Conservation (phyloP, 2,329 filamentous ascomycete genomes). For the Sarocladium oryzae region DNA sequence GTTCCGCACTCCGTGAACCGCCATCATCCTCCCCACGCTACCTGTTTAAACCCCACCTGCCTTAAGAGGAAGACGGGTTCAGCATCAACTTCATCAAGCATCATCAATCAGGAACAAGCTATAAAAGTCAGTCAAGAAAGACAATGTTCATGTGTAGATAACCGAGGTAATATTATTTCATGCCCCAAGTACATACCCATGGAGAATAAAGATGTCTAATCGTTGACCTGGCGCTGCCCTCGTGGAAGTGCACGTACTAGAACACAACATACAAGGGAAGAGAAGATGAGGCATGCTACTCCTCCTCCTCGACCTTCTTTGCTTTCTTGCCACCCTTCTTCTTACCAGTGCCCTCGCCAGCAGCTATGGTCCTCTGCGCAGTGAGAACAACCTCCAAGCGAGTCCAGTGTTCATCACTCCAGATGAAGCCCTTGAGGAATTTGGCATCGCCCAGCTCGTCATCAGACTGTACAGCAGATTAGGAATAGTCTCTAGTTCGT, state of each 20-base stretch:
- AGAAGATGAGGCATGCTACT: conserved; percentile 17
- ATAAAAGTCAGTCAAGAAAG: no score
- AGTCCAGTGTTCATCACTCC: conserved; percentile 91
- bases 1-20: no score
- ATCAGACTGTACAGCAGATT: conserved; percentile 58
- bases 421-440: conserved; percentile 90
- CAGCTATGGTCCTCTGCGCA: conserved; percentile 54
- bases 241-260: neutral
- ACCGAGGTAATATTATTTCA: no score
- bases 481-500: no score
- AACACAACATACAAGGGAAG: conserved; percentile 5
- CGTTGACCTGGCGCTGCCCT: neutral
- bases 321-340: conserved; percentile 73
- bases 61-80: no score
- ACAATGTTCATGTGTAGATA: no score
- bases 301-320: conserved; percentile 39
- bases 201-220: conserved; percentile 8
- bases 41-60: no score
- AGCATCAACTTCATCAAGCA: no score
- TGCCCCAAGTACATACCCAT: no score
- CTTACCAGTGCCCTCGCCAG: conserved; percentile 40
- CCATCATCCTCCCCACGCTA: no score
- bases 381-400: conserved; percentile 80
- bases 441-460: conserved; percentile 77
- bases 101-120: no score